Percentiles rank a stretch among this genome's conserved stretches.
Evolutionary conservation across 495 filamentous ascomycete genomes (phyloP).

Genomic region (Penicillium ucsense): DNA sequence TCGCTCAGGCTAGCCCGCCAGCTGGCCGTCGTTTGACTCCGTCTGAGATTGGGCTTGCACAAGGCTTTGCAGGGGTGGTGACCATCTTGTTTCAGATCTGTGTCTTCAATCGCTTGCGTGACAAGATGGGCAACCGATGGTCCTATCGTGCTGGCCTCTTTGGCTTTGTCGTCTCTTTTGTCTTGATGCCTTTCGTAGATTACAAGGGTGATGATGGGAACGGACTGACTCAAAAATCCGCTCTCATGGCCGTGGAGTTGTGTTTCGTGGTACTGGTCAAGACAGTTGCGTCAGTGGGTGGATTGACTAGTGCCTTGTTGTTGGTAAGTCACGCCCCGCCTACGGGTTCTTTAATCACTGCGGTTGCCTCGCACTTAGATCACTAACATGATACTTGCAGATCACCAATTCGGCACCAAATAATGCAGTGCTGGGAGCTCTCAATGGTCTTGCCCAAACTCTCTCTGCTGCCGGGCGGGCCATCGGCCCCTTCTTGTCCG

Average conservation of each 20-base stretch:
- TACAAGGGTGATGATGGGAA: conserved; percentile 50
- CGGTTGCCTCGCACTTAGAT: neutral
- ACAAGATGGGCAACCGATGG: conserved; percentile 73
- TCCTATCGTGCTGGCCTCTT: conserved; percentile 72
- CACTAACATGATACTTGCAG: conserved; percentile 28
- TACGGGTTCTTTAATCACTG: neutral
- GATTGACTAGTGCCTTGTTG: conserved; percentile 79
- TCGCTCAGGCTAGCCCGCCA: conserved; percentile 62
- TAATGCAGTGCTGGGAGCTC: conserved; percentile 72
- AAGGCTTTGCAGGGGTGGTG: conserved; percentile 73
- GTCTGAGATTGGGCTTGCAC: conserved; percentile 70
- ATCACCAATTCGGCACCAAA: conserved; percentile 90
- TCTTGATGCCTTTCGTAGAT: conserved; percentile 82
- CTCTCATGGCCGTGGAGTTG: conserved; percentile 59
- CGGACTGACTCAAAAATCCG: conserved; percentile 44
- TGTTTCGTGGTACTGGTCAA: conserved; percentile 75
- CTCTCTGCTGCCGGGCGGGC: conserved; percentile 86
- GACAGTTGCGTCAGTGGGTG: conserved; percentile 79
- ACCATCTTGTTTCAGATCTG: conserved; percentile 86
- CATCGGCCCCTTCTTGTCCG: conserved; percentile 79
- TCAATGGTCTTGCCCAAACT: conserved; percentile 92
- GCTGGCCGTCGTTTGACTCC: conserved; percentile 68
- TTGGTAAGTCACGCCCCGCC: conserved; percentile 45
- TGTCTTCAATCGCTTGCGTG: conserved; percentile 68
- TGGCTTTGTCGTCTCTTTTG: conserved; percentile 75